Percentiles rank a stretch among this genome's conserved stretches.
Conservation (phyloP, 352 stramenopile genomes). For the Phytophthora hibernalis region DNA sequence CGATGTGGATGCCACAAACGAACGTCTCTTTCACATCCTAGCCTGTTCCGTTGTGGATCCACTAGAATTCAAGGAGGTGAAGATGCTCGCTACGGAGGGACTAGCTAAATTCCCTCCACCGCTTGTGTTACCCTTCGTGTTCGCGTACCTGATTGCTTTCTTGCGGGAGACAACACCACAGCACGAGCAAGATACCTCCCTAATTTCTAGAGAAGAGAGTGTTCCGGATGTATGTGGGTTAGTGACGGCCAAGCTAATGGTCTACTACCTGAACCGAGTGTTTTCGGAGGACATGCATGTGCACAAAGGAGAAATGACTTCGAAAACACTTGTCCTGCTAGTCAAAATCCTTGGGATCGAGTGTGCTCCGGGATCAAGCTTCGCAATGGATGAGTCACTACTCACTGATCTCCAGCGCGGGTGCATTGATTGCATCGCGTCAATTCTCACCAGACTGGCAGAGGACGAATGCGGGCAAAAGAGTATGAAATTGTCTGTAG, state of each 20-base stretch:
- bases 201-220: slow-evolving; percentile 22
- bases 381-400: slow-evolving; percentile 33
- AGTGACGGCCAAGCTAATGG: slow-evolving; percentile 70
- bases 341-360: slow-evolving; percentile 62
- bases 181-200: slow-evolving; percentile 1
- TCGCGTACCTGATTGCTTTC: slow-evolving; percentile 56
- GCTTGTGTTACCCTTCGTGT: slow-evolving; percentile 47
- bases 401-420: slow-evolving; percentile 73
- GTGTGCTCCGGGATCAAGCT: slow-evolving; percentile 19
- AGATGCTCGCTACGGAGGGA: slow-evolving; percentile 69
- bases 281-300: slow-evolving; percentile 49
- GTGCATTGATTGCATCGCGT: slow-evolving; percentile 71
- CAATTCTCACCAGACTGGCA: slow-evolving; percentile 47
- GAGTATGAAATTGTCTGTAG: background rate
- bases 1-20: background rate
- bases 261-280: slow-evolving; percentile 82
- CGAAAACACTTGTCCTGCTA: slow-evolving; percentile 43
- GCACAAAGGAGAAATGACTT: slow-evolving; percentile 24
- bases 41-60: slow-evolving; percentile 57
- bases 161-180: slow-evolving; percentile 35
- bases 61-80: slow-evolving; percentile 84
- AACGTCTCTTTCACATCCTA: slow-evolving; percentile 48
- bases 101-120: slow-evolving; percentile 51
- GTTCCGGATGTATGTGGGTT: slow-evolving; percentile 49
- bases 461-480: background rate